Base-by-base conservation (phyloP, 2,329 filamentous ascomycete species). In the Scortechinia acanthostroma region DNA sequence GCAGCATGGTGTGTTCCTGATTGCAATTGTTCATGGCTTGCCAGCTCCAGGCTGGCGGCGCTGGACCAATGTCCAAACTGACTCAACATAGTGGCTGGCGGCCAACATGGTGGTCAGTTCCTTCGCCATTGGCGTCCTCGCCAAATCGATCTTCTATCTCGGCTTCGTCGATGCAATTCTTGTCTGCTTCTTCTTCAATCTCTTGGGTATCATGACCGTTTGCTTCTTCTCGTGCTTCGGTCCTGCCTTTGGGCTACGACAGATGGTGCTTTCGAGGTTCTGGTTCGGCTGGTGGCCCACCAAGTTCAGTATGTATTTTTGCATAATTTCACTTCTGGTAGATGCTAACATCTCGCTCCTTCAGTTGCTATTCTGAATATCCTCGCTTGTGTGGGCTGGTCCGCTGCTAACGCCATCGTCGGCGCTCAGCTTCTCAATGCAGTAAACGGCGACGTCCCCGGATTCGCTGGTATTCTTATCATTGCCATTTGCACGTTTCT, bases 151-250 rank as follows among this genome's bases (percentile, higher is more conserved):
- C 20, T 91, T 88, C 62, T 62, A 63, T 5, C 72, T 91, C 5
- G 85, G 86, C 6, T 90, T 88, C 52, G 69, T 83, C 43, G 88
- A 91, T 55, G 79, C 82, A 4, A 77, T 86, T 23, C 65, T 91
- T 42, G 76, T 81, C 22, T 82, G 86, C 48, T 60, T 91, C 44
- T 87, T 90, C 64, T 77, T 91, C 67, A 91, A 90, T 54, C 57
- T 88, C 3, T 66, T 91, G 6, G 85, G 83, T n/a, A 74, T 85
- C 43, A 56, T 82, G 43, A 83, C 86, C 0, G 86, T 88, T 15
- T 84, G 78, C 56, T 88, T 83, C 63, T 90, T 90, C 69, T 86
- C 83, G 2, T 86, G 79, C 16, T 88, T 90, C 56, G 86, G 87
- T 2, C 82, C 87, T 2, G 66, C 68, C 5, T 89, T 88, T 51